phyloP scores from a whole-genome alignment of 345 rosid genomes.

The Lepidium sativum region DNA sequence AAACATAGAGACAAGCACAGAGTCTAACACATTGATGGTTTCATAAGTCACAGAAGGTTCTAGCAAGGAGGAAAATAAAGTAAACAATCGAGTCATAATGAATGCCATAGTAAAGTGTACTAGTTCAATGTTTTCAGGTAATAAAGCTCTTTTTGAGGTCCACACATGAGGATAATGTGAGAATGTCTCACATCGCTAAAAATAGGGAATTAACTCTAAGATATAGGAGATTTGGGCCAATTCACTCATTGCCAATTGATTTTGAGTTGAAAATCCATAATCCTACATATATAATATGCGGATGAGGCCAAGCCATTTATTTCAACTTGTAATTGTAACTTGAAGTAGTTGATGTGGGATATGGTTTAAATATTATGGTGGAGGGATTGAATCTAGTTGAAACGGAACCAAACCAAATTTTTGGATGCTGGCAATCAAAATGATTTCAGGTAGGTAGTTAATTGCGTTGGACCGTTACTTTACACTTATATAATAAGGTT shows the following conservation, averaged over 20 bases:
- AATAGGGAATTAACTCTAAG: too few relatives aligned
- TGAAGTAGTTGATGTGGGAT: too few relatives aligned
- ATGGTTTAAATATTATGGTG: too few relatives aligned
- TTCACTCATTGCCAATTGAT: too few relatives aligned
- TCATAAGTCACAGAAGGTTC: neutral
- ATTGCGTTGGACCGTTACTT: neutral
- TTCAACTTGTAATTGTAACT: too few relatives aligned
- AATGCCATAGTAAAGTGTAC: slow-evolving; percentile 30
- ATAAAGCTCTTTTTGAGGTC: slow-evolving; percentile 33
- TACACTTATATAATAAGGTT: too few relatives aligned
- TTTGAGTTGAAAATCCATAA: too few relatives aligned
- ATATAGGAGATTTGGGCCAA: too few relatives aligned
- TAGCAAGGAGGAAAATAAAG: neutral
- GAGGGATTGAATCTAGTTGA: neutral
- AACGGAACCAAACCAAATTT: neutral
- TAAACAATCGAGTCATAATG: neutral
- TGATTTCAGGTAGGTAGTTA: neutral
- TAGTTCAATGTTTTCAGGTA: slow-evolving; percentile 62
- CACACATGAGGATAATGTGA: too few relatives aligned
- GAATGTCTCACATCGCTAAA: too few relatives aligned
- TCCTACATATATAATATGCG: too few relatives aligned
- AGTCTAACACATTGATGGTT: neutral
- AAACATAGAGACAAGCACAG: neutral
- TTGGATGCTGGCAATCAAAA: neutral
- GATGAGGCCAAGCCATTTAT: too few relatives aligned